Conservation (phyloP, 805 yeast genomes). For the Saturnispora sekii region DNA sequence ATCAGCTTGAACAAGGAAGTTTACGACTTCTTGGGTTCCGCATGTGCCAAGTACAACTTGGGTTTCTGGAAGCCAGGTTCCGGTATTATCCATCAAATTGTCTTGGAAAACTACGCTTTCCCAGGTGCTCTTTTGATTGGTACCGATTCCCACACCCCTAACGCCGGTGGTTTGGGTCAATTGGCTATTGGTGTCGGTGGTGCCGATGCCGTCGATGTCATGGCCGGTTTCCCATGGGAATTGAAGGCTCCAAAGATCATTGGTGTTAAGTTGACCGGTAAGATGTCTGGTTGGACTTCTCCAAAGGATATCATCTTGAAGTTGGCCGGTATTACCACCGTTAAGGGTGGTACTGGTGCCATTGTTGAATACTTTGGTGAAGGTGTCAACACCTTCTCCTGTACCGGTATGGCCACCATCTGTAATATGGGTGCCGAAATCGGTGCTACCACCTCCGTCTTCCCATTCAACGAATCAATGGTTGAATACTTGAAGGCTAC, state of each 20-base stretch:
- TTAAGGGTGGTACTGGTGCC: conserved; percentile 96
- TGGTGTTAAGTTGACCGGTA: conserved; percentile 90
- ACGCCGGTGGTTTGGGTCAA: conserved; percentile 98
- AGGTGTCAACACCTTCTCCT: conserved; percentile 79
- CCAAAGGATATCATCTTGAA: conserved; percentile 95
- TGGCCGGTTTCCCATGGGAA: conserved; percentile 98
- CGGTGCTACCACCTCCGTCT: conserved; percentile 96
- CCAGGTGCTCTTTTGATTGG: conserved; percentile 98
- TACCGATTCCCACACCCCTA: conserved; percentile 98
- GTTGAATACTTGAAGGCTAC: conserved; percentile 67
- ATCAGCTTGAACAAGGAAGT: conserved; percentile 87
- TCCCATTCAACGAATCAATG: conserved; percentile 67
- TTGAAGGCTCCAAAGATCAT: conserved; percentile 91
- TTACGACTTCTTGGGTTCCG: conserved; percentile 84
- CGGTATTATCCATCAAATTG: conserved; percentile 97
- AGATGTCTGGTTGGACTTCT: conserved; percentile 86
- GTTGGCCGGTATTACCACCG: conserved; percentile 87
- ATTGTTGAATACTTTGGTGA: conserved; percentile 96
- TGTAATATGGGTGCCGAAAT: conserved; percentile 99
- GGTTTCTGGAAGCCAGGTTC: conserved; percentile 99
- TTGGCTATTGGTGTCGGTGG: conserved; percentile 99
- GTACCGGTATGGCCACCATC: conserved; percentile 99
- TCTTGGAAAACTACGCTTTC: conserved; percentile 89
- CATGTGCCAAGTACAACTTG: conserved; percentile 91
- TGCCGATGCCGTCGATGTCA: conserved; percentile 98